phyloP scores from a whole-genome alignment of 164 flowering plant genomes.

The Saururus chinensis region DNA sequence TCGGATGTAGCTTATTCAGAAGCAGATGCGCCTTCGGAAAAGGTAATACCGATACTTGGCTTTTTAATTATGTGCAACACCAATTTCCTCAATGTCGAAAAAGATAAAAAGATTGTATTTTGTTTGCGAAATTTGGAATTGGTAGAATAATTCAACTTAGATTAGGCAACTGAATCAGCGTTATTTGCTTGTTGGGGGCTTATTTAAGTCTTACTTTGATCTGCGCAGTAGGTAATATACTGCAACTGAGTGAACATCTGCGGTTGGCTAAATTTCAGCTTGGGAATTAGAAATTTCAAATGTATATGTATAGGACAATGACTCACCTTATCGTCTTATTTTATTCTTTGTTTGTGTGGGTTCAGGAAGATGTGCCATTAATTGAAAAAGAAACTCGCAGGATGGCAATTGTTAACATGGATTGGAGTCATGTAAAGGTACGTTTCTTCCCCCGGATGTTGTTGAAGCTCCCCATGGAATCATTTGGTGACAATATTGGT shows the following conservation, averaged over 20 bases:
- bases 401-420: conserved; percentile 82
- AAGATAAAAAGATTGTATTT: conserved; percentile 1
- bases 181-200: not conserved
- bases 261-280: not conserved
- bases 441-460: not conserved
- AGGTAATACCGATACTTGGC: conserved; percentile 9
- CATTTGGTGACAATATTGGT: no score
- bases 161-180: not conserved
- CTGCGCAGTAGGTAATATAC: no score
- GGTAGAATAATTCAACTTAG: not conserved
- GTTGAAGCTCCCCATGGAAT: no score
- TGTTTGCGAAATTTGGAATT: not conserved
- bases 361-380: conserved; percentile 49
- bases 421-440: conserved; percentile 78
- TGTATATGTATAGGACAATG: no score
- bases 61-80: no score
- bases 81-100: no score
- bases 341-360: conserved; percentile 1
- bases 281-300: not conserved
- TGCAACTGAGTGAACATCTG: not conserved
- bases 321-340: not conserved
- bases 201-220: not conserved
- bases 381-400: conserved; percentile 68
- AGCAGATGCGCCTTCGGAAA: conserved; percentile 15
- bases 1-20: conserved; percentile 18